Evolutionary conservation across 148 eudicot genomes (phyloP), one percentile per base, ranked within the genome.

Genomic region (Polygonum maritimum): DNA sequence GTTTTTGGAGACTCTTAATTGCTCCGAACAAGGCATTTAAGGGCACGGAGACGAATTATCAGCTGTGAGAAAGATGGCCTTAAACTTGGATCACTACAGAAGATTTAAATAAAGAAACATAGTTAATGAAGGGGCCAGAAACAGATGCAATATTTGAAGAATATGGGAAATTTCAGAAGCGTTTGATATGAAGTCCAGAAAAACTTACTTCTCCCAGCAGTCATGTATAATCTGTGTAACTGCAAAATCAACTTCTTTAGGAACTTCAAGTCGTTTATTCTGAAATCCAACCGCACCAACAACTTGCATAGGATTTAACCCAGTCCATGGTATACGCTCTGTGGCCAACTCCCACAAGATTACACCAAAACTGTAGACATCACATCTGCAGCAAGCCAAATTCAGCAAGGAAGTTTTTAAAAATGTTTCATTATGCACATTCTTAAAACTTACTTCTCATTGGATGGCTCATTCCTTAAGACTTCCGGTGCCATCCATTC

Each of bases 401-500:
- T 6, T 47, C 41, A 16, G 45, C 35, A 26, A 48, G 41, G 63
- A 73, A 60, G 45, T 26, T 76, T 16, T n/a, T 10, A 58, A 51
- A 49, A 40, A 9, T 22, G 39, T 51, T 63, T 76, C 19, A 39
- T 15, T 9, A 63, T 58, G 48, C 22, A 19, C 55, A 26, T 10
- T 78, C 1, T 31, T 38, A 0, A 35, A 69, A 82, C 99, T 87
- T 83, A 95, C 99, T 95, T 95, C 85, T 95, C 99, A 82, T 92
- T 87, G 75, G 92, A 87, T 69, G 90, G 96, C 81, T 95, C 99
- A 79, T 92, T 95, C 75, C 97, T 91, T 41, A 95, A 74, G 79
- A 95, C 96, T 84, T 95, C 99, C 11, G 99, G 97, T 19, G 99
- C 99, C 98, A 95, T 95, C 98, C 98, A 95, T 78, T 95, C 98